Evolutionary conservation across 805 yeast species (phyloP), one percentile per base, ranked within the genome.

Genomic region (Saccharomycopsis schoenii): DNA sequence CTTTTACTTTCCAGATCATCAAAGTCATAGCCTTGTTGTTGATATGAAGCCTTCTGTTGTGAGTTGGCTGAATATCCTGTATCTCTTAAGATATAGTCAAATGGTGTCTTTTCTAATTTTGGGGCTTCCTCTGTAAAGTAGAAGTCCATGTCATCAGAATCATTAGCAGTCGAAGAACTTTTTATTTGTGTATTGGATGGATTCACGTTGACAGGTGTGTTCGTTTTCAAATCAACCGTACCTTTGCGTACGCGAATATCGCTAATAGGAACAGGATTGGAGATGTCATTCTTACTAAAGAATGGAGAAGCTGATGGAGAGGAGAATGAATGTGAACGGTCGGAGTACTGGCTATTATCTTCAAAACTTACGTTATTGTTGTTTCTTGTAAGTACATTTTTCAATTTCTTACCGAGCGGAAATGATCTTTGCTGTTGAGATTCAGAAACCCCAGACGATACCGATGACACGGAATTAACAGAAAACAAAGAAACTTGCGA

Each of bases 191-290:
- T 43, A 36, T 15, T 15, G 29, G n/a, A 36, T 9, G 29, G 15
- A 36, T 17, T 29, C 6, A 58, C 1, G 11, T 17, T 34, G 12
- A 17, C 58, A 29, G 57, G 52, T 15, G 56, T 58, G 12, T 41
- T 36, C 2, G 61, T 52, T 21, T 34, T 43, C 29, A 63, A 60
- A 41, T 63, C 65, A 14, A 63, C 60, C 1, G 65, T 61, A 4
- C 65, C 65, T 55, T 58, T 61, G 15, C 64, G 43, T 4, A 55
- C 57, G 3, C 62, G 64, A n/a, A 63, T 63, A 12, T 56, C 58
- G 17, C 62, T 63, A 10, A 63, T 51, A 2, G 65, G 65, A n/a
- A 63, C 64, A n/a, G 65, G 65, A 25, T 63, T 63, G 11, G 62
- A 58, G 14, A 63, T 63, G 4, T 51, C 40, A 15, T 17, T 52